Evolutionary conservation across 345 rosid species (phyloP).

Genomic region (Acer yangbiense): DNA sequence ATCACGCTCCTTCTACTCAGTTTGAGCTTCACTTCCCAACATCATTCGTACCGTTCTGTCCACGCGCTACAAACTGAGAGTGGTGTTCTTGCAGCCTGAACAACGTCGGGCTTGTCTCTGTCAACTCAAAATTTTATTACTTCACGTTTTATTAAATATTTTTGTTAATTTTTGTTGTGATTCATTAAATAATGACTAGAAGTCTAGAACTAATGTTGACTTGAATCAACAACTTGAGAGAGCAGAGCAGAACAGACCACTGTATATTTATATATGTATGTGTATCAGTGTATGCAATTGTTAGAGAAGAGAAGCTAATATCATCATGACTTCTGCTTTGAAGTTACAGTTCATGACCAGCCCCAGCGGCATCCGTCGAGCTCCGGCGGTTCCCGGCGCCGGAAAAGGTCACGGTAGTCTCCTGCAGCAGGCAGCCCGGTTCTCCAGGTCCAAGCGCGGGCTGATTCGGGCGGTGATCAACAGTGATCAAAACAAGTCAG

Average conservation of each 20-base stretch:
- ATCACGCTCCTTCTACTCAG: neutral
- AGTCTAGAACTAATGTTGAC: neutral
- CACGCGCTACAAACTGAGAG: neutral
- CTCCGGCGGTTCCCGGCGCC: constrained; percentile 25
- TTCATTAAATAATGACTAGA: too few relatives aligned
- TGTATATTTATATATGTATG: neutral
- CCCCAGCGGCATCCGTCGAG: constrained; percentile 27
- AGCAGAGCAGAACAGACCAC: neutral
- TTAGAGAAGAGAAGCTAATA: constrained; percentile 17
- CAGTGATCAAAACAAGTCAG: constrained; percentile 51
- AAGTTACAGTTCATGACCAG: constrained; percentile 45
- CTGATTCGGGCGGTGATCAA: constrained; percentile 58
- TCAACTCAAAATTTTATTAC: neutral
- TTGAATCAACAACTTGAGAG: neutral
- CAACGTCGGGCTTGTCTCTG: neutral
- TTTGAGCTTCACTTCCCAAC: neutral
- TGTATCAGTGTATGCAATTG: constrained; percentile 41
- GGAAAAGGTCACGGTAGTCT: constrained; percentile 10
- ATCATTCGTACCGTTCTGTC: neutral
- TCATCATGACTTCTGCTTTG: constrained; percentile 29
- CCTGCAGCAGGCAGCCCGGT: constrained; percentile 10
- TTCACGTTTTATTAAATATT: neutral
- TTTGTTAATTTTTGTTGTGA: neutral
- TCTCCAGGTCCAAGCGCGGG: constrained; percentile 22
- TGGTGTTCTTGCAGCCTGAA: neutral